These are phyloP conservation scores for Lizonia empirigonia DNA, from an alignment of 2,329 filamentous ascomycete species.

Conservation along the genomic window DNA sequence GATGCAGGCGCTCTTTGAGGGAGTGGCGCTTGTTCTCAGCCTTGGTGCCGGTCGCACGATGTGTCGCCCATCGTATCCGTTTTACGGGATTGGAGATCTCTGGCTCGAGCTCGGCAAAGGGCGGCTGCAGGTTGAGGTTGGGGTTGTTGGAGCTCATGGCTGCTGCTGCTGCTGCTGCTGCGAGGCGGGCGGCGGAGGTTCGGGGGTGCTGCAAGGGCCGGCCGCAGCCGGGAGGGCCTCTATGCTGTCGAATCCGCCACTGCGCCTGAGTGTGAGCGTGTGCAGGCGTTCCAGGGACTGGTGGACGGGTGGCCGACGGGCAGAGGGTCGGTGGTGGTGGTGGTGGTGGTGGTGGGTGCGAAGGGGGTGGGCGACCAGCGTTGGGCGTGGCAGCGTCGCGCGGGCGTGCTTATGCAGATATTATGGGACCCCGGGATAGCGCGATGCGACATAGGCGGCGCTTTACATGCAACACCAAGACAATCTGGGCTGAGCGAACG, in stretches of 20 bases:
- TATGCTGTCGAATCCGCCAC: conserved; percentile 40
- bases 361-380: conserved; percentile 19
- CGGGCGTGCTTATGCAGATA: conserved; percentile 19
- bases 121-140: conserved; percentile 20
- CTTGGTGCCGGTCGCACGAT: conserved; percentile 76
- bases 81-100: conserved; percentile 69
- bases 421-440: conserved; percentile 18
- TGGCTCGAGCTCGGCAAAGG: conserved; percentile 46
- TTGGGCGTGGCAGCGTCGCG: conserved; percentile 7
- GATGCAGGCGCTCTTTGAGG: conserved; percentile 76
- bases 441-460: conserved; percentile 14
- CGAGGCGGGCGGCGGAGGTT: conserved; percentile 20
- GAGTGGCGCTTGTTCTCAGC: conserved; percentile 80
- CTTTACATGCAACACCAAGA: conserved; percentile 14
- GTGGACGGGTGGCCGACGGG: conserved; percentile 19
- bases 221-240: conserved; percentile 48
- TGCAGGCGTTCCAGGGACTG: conserved; percentile 7
- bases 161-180: conserved; percentile 17
- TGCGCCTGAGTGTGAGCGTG: conserved; percentile 23
- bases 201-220: conserved; percentile 36
- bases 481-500: conserved; percentile 16
- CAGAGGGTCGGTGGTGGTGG: conserved; percentile 21
- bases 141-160: conserved; percentile 18
- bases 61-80: conserved; percentile 94
- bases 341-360: conserved; percentile 21